Base-by-base conservation (phyloP, 768 basidiomycete genomes). In the Rhizopogon rudus region DNA sequence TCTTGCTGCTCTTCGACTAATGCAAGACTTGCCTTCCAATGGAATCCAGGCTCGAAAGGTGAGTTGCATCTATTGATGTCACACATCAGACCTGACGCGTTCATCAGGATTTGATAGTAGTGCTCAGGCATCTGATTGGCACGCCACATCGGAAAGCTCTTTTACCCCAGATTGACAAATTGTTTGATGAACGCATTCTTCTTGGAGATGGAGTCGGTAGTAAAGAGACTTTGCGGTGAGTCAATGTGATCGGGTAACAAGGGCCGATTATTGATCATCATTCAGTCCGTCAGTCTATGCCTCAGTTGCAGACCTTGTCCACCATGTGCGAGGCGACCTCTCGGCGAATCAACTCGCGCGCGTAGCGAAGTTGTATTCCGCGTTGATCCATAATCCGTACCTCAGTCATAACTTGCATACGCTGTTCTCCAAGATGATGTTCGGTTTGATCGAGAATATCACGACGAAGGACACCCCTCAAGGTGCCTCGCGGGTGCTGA, bases 11-110 rank as follows among this genome's bases (percentile, higher is more conserved):
- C 73, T 98, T 35, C 81, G 97, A n/a, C 76, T 98, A 33, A 77
- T 98, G 46, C 91, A 97, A 66, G 95, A 98, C 67, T 94, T 94
- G 65, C 95, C 97, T 40, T 79, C 88, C 0, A 91, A 89, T 64
- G 87, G 87, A 8, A 87, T 93, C 13, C 75, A 82, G 8, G 79
- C 92, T 17, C 79, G 96, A 72, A 93, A 88, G 79, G 93, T 91
- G 37, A 35, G 68, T 53, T 40, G 25, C 28, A 20, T 37, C 13
- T 6, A 33, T 40, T 25, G 40, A 9, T 39, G 37, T 25, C 40
- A n/a, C 22, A 46, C 60, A 46, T 40, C 20, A 49, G 35, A 40
- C 14, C 46, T 10, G 9, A 20, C 39, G 44, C 51, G 29, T 58
- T 22, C 29, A 43, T 6, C 65, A 95, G 92, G 96, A 98, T 66